Evolutionary conservation across 2,329 filamentous ascomycete species (phyloP).

Genomic region (Trichoderma sp.): DNA sequence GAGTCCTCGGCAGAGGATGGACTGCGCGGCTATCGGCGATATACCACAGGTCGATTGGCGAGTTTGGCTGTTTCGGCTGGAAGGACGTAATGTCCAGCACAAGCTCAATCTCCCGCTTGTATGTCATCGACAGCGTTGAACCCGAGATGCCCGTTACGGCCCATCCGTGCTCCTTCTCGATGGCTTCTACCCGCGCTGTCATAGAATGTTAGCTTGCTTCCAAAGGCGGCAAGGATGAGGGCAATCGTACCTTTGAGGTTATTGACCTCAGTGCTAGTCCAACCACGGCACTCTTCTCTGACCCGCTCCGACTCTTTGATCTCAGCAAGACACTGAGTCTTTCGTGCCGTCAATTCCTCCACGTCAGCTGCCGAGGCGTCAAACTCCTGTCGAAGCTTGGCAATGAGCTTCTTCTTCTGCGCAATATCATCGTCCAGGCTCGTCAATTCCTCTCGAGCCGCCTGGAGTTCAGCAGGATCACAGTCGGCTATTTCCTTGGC

Average conservation of each 20-base stretch:
- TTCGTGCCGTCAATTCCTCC: conserved; percentile 64
- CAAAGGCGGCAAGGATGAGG: background rate
- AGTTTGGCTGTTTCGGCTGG: conserved; percentile 48
- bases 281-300: conserved; percentile 85
- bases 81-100: conserved; percentile 70
- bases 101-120: conserved; percentile 71
- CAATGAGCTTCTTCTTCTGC: conserved; percentile 68
- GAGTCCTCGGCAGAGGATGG: conserved; percentile 58
- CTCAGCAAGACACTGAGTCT: conserved; percentile 68
- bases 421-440: conserved; percentile 68
- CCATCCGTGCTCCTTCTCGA: conserved; percentile 73
- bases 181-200: conserved; percentile 62
- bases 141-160: conserved; percentile 65
- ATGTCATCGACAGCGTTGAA: conserved; percentile 71
- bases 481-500: conserved; percentile 76
- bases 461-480: conserved; percentile 76
- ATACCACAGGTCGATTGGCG: conserved; percentile 70
- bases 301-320: conserved; percentile 82
- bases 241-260: conserved; percentile 67
- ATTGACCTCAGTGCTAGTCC: conserved; percentile 80
- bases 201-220: conserved; percentile 42
- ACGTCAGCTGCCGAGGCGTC: conserved; percentile 68
- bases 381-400: conserved; percentile 66
- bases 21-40: conserved; percentile 60
- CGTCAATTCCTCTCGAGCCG: conserved; percentile 69